phyloP scores from a whole-genome alignment of 805 yeast species.

The Priceomyces carsonii region DNA sequence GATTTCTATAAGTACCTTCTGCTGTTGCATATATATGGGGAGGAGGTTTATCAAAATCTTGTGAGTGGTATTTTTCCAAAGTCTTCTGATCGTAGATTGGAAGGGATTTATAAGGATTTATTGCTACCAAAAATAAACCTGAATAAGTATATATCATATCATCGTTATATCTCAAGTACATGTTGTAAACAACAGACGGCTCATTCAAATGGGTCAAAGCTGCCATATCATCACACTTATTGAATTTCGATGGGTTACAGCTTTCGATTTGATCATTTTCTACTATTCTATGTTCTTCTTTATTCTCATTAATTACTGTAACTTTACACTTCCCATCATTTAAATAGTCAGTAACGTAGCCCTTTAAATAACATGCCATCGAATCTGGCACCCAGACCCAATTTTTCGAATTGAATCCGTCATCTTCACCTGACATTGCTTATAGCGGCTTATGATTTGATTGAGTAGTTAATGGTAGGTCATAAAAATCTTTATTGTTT shows the following conservation, averaged over 20 bases:
- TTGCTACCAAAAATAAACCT: constrained; percentile 91
- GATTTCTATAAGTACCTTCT: constrained; percentile 78
- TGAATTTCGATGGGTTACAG: constrained; percentile 88
- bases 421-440: constrained; percentile 22
- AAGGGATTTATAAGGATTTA: constrained; percentile 82
- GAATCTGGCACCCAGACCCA: constrained; percentile 81
- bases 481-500: too few relatives aligned
- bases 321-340: constrained; percentile 38
- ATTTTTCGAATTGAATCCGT: constrained; percentile 45
- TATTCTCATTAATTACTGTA: constrained; percentile 40
- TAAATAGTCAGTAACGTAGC: constrained; percentile 50
- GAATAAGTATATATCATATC: constrained; percentile 91
- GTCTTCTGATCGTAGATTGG: constrained; percentile 67
- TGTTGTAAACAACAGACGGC: constrained; percentile 89
- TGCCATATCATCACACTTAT: constrained; percentile 92
- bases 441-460: too few relatives aligned
- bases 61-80: constrained; percentile 54
- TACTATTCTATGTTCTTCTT: constrained; percentile 42
- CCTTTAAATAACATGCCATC: constrained; percentile 55
- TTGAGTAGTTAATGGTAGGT: too few relatives aligned
- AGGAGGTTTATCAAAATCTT: constrained; percentile 37
- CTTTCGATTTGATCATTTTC: constrained; percentile 49
- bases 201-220: constrained; percentile 92
- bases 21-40: constrained; percentile 92
- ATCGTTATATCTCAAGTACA: constrained; percentile 71